Base-by-base conservation (phyloP, 805 yeast genomes). In the Danielia oregonensis region DNA sequence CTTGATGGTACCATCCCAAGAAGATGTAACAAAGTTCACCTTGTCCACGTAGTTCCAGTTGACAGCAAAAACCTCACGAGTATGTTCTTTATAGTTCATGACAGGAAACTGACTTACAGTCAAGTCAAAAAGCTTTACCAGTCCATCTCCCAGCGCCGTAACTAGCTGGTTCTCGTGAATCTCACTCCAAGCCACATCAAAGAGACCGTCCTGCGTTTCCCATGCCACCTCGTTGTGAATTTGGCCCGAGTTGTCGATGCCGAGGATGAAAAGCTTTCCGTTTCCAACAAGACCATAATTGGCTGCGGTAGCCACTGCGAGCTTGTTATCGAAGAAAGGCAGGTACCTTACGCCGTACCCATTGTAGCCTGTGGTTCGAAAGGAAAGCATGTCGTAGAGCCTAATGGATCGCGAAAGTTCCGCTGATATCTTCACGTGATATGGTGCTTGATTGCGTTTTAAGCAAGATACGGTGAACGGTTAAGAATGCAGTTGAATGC, bases 231-330 rank as follows among this genome's bases (percentile, higher is more conserved):
- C 78, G 25, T 71, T 72, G 4, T 51, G 49, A 12, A 86, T 69
- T n/a, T 46, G 49, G 1, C 97, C 97, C 41, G 68, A 63, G 15
- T 78, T 75, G 33, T 72, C 75, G 30, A 91, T 84, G 31, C 78
- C 78, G 16, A 91, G 63, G 1, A 91, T 68, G 46, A 67, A 81
- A 18, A 91, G 64, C 46, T 86, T 73, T 5, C 98, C 98, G 58
- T 91, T 91, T 2, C 98, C 98, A 3, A 88, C 96, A 4, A 91
- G 65, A 2, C 97, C 97, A 58, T 79, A 91, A 63, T 91, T 93
- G 17, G 97, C 87, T 1, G 96, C 82, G 0, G 95, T 72, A 0
- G 95, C 94, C 21, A 87, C 91, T 0, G 96, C 96, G 15, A 91
- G 52, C 51, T 86, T 84, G 62, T 84, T 86, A 59, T 91, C 97